phyloP scores from a whole-genome alignment of 352 stramenopile species.

The Phytophthora pistaciae region DNA sequence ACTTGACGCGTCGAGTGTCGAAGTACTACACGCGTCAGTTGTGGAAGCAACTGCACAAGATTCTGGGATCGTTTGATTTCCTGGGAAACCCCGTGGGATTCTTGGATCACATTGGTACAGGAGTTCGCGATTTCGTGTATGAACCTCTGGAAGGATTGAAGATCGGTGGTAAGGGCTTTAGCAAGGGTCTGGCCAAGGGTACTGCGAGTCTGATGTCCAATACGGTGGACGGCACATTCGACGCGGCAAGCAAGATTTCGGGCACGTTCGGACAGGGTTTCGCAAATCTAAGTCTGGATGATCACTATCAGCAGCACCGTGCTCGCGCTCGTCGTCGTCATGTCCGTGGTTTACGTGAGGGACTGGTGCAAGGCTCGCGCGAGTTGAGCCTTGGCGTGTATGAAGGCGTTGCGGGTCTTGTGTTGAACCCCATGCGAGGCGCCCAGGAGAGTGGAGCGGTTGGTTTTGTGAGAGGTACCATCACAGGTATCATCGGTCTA shows the following conservation, averaged over 20 bases:
- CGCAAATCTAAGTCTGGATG: constrained; percentile 86
- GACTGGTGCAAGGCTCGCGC: constrained; percentile 84
- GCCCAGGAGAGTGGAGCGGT: constrained; percentile 82
- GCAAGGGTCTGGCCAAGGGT: constrained; percentile 87
- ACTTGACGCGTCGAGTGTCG: constrained; percentile 83
- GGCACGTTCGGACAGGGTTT: constrained; percentile 90
- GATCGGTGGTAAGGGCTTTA: constrained; percentile 87
- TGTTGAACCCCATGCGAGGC: constrained; percentile 86
- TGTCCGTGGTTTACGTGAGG: constrained; percentile 82
- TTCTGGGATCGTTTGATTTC: constrained; percentile 91
- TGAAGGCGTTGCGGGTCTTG: constrained; percentile 84
- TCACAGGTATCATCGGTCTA: constrained; percentile 89
- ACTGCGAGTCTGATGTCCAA: constrained; percentile 90
- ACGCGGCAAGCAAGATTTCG: constrained; percentile 90
- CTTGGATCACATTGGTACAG: constrained; percentile 95
- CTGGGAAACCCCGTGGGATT: constrained; percentile 90
- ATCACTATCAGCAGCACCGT: constrained; percentile 89
- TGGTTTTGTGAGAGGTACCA: constrained; percentile 87
- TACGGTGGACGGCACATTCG: constrained; percentile 88
- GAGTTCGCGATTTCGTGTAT: constrained; percentile 97
- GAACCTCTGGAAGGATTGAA: constrained; percentile 95
- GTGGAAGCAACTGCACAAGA: constrained; percentile 92
- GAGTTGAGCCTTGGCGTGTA: constrained; percentile 88
- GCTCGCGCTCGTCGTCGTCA: constrained; percentile 80
- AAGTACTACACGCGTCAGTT: constrained; percentile 92